Evolutionary conservation across 177 flowering plant genomes (phyloP), one percentile per base, ranked within the genome.

Genomic region (Telopea speciosissima): DNA sequence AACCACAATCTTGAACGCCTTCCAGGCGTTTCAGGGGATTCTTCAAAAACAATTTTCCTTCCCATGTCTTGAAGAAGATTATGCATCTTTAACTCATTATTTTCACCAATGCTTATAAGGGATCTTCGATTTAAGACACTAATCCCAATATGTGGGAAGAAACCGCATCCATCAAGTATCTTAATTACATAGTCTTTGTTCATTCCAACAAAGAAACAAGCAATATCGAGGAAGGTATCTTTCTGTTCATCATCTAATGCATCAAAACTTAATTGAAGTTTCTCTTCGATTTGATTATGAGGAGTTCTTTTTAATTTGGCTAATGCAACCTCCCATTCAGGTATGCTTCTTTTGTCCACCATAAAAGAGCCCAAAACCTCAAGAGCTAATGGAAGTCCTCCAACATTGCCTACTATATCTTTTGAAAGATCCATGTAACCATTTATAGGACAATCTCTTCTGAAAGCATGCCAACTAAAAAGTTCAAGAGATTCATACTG

Each of bases 321-420:
- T n/a, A 66, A 22, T 66, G 54, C 56, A 40, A 12, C 1, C 36
- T 11, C 24, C 68, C 68, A 66, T 9, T 40, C 24, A 40, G 54
- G 19, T 49, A 21, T 3, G n/a, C 16, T 42, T 11, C 68, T 66
- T 67, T 5, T 12, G 16, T 24, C 13, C 24, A 5, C 11, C 9
- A 67, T 56, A 23, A 19, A 31, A 56, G n/a, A 23, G 23, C 63
- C 69, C 31, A 66, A 42, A 42, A 45, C 56, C 45, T 66, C 26
- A 45, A 67, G 69, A 54, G 62, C 70, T 49, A 68, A 56, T 26
- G 62, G 70, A 19, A 68, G 62, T 10, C 70, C 70, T 52, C 70
- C 12, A 2, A 0, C 25, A 11, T 49, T 0, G 8, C 54, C 17
- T 11, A 49, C 17, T 16, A 49, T 49, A 11, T 2, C 16, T 3